Evolutionary conservation across 1,284 basidiomycete species (phyloP).

Genomic region (Wallemia mellicola): DNA sequence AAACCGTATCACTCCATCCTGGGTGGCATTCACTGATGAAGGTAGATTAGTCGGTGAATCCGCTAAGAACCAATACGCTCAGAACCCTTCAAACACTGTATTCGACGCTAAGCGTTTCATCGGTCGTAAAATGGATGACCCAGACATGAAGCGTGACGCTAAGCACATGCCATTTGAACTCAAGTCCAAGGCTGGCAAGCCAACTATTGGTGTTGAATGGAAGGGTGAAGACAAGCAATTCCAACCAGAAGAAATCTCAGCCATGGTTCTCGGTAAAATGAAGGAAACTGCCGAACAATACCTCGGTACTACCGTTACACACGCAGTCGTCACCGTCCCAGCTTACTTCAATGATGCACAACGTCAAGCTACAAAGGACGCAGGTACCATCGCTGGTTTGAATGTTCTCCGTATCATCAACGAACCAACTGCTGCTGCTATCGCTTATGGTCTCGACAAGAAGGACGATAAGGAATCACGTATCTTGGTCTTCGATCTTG

Average conservation of each 20-base stretch:
- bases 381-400: conserved; percentile 85
- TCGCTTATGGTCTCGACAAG: conserved; percentile 96
- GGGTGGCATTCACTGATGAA: conserved; percentile 12
- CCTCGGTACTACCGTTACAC: conserved; percentile 80
- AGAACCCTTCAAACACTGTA: conserved; percentile 11
- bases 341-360: conserved; percentile 99
- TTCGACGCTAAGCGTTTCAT: conserved; percentile 16
- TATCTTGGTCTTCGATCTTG: conserved; percentile 94
- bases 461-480: conserved; percentile 59
- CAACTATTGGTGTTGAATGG: conserved; percentile 8
- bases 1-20: conserved; percentile 16
- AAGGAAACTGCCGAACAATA: conserved; percentile 98
- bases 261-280: conserved; percentile 93
- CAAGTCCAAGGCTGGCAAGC: conserved; percentile 6
- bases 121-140: conserved; percentile 51
- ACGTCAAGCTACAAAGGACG: conserved; percentile 95
- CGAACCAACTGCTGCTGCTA: conserved; percentile 81
- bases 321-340: conserved; percentile 92
- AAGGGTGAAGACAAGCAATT: conserved; percentile 12
- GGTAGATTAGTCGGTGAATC: background rate
- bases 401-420: conserved; percentile 94
- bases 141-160: conserved; percentile 44
- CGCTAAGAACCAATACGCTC: conserved; percentile 12
- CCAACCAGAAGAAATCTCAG: conserved; percentile 54
- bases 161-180: conserved; percentile 42